These are phyloP conservation scores for Melampsora americana DNA, from an alignment of 1,284 basidiomycete species.

Conservation along the genomic window DNA sequence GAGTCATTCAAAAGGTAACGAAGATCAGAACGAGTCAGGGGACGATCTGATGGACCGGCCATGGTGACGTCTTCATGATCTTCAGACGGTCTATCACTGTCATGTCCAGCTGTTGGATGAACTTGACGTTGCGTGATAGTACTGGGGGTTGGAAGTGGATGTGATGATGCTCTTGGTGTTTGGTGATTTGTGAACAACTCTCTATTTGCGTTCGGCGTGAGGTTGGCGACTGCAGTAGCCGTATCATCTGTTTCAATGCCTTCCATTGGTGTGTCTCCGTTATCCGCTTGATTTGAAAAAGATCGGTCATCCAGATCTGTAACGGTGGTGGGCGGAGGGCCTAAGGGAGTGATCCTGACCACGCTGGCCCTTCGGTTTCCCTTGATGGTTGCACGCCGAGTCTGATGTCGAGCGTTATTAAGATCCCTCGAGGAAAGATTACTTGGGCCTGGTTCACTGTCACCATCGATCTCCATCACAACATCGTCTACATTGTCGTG, in stretches of 20 bases:
- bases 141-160: conserved; percentile 20
- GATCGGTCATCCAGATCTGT: conserved; percentile 41
- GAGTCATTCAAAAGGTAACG: background rate
- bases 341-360: conserved; percentile 33
- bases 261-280: conserved; percentile 33
- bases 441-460: conserved; percentile 30
- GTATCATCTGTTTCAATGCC: conserved; percentile 21
- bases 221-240: background rate
- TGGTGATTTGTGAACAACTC: conserved; percentile 7
- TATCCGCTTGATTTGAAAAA: background rate
- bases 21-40: background rate
- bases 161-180: conserved; percentile 43
- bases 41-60: background rate
- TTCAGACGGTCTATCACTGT: background rate
- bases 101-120: conserved; percentile 3
- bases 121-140: background rate
- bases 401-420: conserved; percentile 17
- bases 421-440: conserved; percentile 2
- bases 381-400: conserved; percentile 41
- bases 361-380: conserved; percentile 19
- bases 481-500: conserved; percentile 42
- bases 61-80: background rate
- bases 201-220: conserved; percentile 13
- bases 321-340: conserved; percentile 21
- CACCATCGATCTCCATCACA: conserved; percentile 33